Percentiles rank a stretch among this genome's conserved stretches.
phyloP scores from a whole-genome alignment of 2,329 filamentous ascomycete genomes.

The Teratosphaeria pseudoeucalypti region DNA sequence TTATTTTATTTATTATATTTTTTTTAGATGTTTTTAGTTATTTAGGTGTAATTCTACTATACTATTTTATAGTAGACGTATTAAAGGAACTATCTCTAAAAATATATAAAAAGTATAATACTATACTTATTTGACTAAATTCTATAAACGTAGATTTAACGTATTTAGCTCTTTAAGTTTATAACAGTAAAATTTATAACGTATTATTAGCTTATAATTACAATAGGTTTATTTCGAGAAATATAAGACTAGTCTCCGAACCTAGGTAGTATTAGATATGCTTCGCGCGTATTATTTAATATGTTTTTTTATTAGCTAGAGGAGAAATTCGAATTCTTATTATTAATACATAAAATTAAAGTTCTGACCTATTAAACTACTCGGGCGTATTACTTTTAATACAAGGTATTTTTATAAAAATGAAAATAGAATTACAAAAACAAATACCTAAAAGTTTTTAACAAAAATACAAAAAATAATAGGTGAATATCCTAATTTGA shows the following conservation, averaged over 20 bases:
- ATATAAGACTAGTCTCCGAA: background rate
- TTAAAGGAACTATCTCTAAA: no score
- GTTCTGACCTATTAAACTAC: no score
- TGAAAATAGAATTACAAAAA: no score
- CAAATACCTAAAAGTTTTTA: no score
- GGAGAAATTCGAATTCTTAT: background rate
- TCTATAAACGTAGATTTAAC: no score
- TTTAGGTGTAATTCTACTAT: conserved; percentile 19
- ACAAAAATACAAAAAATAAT: no score
- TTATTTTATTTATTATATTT: conserved; percentile 1
- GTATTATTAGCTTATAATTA: background rate
- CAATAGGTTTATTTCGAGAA: background rate
- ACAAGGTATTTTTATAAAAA: no score
- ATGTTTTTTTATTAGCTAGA: background rate
- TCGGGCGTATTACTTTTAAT: no score
- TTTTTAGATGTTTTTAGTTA: conserved; percentile 13
- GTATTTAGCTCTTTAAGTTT: background rate
- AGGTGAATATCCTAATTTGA: no score
- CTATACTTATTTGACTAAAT: no score
- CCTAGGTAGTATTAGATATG: background rate
- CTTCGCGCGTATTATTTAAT: background rate
- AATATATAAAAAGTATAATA: no score
- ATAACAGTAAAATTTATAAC: background rate
- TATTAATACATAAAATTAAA: no score
- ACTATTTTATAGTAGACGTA: background rate